Conservation (phyloP, 2,329 filamentous ascomycete genomes). For the Mycosphaerella arachidis region DNA sequence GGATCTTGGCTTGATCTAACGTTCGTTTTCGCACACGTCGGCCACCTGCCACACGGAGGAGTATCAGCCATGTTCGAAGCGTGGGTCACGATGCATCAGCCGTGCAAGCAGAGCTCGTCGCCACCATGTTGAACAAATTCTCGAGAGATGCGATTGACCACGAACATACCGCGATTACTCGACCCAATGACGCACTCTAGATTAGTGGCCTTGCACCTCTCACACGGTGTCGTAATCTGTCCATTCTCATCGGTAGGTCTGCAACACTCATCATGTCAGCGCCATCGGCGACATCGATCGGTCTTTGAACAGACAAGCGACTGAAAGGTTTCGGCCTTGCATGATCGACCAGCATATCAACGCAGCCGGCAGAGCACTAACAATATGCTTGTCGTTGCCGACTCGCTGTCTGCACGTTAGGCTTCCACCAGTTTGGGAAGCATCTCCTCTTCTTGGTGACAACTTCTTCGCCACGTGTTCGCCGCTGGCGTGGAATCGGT, state of each 20-base stretch:
- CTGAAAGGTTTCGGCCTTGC: neutral
- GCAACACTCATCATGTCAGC: neutral
- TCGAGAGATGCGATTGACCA: neutral
- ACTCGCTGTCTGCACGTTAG: neutral
- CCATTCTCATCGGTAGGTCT: constrained; percentile 43
- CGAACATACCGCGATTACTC: constrained; percentile 36
- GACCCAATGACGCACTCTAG: constrained; percentile 57
- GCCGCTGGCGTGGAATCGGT: neutral
- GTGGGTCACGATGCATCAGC: neutral
- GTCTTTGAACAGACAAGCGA: neutral
- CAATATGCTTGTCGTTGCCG: neutral
- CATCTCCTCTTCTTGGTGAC: neutral
- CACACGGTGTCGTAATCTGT: constrained; percentile 50
- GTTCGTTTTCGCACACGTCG: constrained; percentile 53
- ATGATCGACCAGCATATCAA: neutral
- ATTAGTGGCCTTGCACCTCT: constrained; percentile 54
- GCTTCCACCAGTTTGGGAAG: too few relatives aligned
- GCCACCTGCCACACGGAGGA: constrained; percentile 39
- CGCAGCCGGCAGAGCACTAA: neutral
- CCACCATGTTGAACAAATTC: too few relatives aligned
- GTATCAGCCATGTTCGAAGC: neutral
- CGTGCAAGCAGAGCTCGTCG: neutral
- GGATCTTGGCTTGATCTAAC: constrained; percentile 25
- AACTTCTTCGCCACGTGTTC: neutral
- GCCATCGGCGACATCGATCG: constrained; percentile 20